A percentile compares a stretch with the other conserved stretches of the same genome.
phyloP scores from a whole-genome alignment of 768 basidiomycete genomes.

The Floccularia luteovirens region DNA sequence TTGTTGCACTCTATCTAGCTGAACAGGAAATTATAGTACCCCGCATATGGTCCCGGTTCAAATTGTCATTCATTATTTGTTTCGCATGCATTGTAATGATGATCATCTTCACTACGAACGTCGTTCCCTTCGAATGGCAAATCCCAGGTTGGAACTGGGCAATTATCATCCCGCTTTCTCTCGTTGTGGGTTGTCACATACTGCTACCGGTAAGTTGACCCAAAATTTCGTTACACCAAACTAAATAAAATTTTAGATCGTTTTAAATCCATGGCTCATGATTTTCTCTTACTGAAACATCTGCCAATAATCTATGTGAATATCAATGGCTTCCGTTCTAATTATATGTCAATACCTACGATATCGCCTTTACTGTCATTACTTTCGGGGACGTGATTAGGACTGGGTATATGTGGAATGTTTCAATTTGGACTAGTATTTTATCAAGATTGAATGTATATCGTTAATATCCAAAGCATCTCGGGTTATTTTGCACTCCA shows the following conservation, averaged over 20 bases:
- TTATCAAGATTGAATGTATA: too few relatives aligned
- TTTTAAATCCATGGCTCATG: constrained; percentile 84
- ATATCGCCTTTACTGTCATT: too few relatives aligned
- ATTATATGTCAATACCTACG: not conserved
- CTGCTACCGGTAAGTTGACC: constrained; percentile 56
- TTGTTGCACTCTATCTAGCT: not conserved
- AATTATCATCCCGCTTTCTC: constrained; percentile 63
- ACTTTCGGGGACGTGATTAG: too few relatives aligned
- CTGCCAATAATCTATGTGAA: not conserved
- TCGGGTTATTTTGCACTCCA: too few relatives aligned
- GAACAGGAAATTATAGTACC: constrained; percentile 38
- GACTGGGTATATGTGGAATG: too few relatives aligned
- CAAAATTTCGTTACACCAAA: too few relatives aligned
- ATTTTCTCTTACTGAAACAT: constrained; percentile 54
- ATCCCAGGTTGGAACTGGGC: constrained; percentile 62
- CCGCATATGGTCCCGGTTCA: constrained; percentile 76
- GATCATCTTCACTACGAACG: constrained; percentile 44
- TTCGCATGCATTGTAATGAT: constrained; percentile 52
- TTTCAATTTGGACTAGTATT: too few relatives aligned
- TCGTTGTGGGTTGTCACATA: constrained; percentile 63
- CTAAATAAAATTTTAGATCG: constrained; percentile 33
- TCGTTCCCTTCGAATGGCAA: constrained; percentile 60
- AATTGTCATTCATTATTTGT: constrained; percentile 60
- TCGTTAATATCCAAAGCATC: too few relatives aligned
- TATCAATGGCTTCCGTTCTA: not conserved